Evolutionary conservation across 371 early-diverging fungal genomes (phyloP).

Genomic region (Lichtheimia ornata): DNA sequence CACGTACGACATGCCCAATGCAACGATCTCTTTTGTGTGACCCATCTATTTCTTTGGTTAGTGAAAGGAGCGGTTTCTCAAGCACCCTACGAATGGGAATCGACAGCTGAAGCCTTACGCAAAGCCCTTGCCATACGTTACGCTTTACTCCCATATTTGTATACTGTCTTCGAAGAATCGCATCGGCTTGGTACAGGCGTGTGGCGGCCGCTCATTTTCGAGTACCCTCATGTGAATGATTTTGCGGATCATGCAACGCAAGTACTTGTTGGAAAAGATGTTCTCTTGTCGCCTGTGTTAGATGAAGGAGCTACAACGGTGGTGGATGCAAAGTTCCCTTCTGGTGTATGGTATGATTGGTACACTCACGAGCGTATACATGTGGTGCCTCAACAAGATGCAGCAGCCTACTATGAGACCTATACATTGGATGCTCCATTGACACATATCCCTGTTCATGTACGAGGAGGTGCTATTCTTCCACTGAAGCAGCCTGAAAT

Average conservation of each 20-base stretch:
- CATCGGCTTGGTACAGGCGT: constrained; percentile 44
- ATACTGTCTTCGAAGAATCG: constrained; percentile 65
- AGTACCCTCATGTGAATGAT: constrained; percentile 26
- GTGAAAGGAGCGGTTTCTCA: constrained; percentile 42
- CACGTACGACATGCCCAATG: neutral
- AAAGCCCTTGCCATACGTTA: constrained; percentile 62
- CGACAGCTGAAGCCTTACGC: constrained; percentile 50
- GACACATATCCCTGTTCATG: constrained; percentile 47
- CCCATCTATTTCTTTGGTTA: neutral
- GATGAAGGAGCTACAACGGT: constrained; percentile 41
- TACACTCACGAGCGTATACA: constrained; percentile 22
- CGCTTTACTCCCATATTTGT: constrained; percentile 65
- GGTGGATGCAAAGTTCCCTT: constrained; percentile 56
- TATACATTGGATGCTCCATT: constrained; percentile 43
- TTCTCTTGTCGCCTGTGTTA: constrained; percentile 64
- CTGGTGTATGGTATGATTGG: constrained; percentile 60
- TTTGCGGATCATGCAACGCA: constrained; percentile 32
- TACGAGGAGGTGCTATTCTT: constrained; percentile 50
- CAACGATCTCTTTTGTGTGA: neutral
- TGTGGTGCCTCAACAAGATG: constrained; percentile 7
- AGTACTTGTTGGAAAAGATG: constrained; percentile 34
- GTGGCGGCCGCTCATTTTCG: constrained; percentile 47
- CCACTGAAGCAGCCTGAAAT: constrained; percentile 50
- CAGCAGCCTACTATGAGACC: neutral
- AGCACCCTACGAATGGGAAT: constrained; percentile 61